Evolutionary conservation across 1,284 basidiomycete genomes (phyloP), one percentile per base, ranked within the genome.

Genomic region (Apiotrichum akiyoshidainum): DNA sequence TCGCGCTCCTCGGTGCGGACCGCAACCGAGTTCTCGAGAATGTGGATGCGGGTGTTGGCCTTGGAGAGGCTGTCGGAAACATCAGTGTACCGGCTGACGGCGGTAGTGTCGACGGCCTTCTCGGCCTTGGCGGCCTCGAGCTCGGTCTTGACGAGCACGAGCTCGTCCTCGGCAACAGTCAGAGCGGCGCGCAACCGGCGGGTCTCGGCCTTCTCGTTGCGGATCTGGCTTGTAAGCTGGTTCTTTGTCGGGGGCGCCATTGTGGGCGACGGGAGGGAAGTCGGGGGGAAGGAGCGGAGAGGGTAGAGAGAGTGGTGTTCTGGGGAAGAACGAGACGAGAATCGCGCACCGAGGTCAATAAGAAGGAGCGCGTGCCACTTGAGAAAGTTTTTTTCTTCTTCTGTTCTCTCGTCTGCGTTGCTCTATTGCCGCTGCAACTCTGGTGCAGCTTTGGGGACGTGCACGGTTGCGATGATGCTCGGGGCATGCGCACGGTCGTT

Each of bases 1-100:
- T 48, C 33, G 46, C 46, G 46, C 46, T 48, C 46, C 46, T 48
- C 46, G 34, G 46, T 48, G 31, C 31, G 46, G 33, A 48, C 46
- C 1, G 46, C 46, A 2, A 48, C 46, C 5, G 46, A 33, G 46
- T 48, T 48, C 19, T 48, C 46, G n/a, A 48, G 46, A 17, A 48
- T 21, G 33, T 48, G 46, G 8, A 33, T n/a, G 13, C 46, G 46
- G 34, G 34, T 31, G 46, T 48, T 48, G 2, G 46, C 46, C 33
- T 33, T 48, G 6, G 46, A n/a, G 33, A 48, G 46, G 16, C 14
- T 13, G n/a, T 48, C 46, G 46, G 46, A n/a, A 33, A 48, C 11
- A 16, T 48, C 46, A 33, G 31, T 35, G 33, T n/a, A 34, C 33
- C 46, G 46, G 7, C 33, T 31, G 26, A 31, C 10, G 5, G 33